Percentiles rank a stretch among this genome's conserved stretches.
Evolutionary conservation across 108 stramenopile species (phyloP).

Genomic region (Pseudonitzschia pungens): DNA sequence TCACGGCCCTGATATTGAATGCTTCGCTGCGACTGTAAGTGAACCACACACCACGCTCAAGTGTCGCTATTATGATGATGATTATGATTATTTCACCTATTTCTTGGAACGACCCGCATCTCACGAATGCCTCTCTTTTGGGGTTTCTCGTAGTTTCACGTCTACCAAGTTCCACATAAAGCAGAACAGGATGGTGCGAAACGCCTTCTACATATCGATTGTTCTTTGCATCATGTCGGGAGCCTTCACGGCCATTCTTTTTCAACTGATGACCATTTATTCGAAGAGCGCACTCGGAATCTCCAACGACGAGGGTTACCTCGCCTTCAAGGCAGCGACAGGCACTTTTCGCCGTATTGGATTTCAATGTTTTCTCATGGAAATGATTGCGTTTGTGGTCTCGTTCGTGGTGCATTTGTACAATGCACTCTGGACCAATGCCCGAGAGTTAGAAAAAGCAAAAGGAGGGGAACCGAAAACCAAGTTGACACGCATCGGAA

Average conservation of each 20-base stretch:
- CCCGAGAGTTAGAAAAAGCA: background rate
- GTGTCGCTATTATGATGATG: background rate
- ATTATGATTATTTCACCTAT: too few species aligned
- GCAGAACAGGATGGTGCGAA: conserved; percentile 3
- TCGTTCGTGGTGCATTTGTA: conserved; percentile 20
- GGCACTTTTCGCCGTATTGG: conserved; percentile 25
- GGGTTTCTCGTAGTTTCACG: background rate
- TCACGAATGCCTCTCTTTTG: background rate
- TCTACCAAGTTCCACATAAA: conserved; percentile 6
- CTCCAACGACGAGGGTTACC: conserved; percentile 27
- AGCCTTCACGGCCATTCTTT: conserved; percentile 29
- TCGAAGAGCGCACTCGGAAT: conserved; percentile 26
- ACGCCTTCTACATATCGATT: conserved; percentile 13
- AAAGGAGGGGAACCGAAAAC: background rate
- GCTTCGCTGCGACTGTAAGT: conserved; percentile 30
- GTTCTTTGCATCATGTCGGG: conserved; percentile 28
- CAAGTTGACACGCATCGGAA: background rate
- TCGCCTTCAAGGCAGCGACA: conserved; percentile 23
- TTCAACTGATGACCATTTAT: conserved; percentile 28
- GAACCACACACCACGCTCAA: background rate
- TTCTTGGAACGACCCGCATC: too few species aligned
- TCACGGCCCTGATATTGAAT: conserved; percentile 32
- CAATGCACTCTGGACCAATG: conserved; percentile 15
- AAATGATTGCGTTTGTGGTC: conserved; percentile 19
- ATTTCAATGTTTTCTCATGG: conserved; percentile 25